Evolutionary conservation across 352 stramenopile genomes (phyloP), one percentile per base, ranked within the genome.

Genomic region (Globisporangium apiculatum): DNA sequence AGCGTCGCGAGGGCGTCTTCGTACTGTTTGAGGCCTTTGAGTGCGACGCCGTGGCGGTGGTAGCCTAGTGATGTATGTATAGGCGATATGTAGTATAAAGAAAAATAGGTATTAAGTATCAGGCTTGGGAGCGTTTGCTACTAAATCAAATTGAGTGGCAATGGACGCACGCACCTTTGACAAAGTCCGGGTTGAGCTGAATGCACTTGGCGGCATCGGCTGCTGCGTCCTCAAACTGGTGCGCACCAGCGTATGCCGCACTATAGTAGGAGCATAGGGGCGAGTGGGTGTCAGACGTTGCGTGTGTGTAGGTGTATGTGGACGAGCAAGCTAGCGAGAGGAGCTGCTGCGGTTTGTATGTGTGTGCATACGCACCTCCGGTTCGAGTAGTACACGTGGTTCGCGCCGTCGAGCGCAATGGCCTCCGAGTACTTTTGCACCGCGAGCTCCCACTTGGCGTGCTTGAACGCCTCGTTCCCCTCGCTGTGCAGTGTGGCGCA

Each of bases 331-430:
- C 24, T 31, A 42, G 36, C 7, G 49, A 45, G 31, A 7, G 49
- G 42, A 35, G 18, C 31, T 7, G 14, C 6, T 38, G 7, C 18
- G 17, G 17, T 36, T 41, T 31, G 11, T 46, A 6, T 24, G 12
- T 36, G 46, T 12, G 58, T 10, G 5, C 5, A 10, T 7, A 48
- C 65, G 15, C 51, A 88, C 82, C 82, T 91, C 71, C 84, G 75
- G 85, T 98, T 98, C 31, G 86, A 97, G 80, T 78, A 98, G 73
- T 98, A 98, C 35, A 97, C 91, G 60, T 97, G 88, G 65, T 97
- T 96, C 36, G 55, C 72, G 17, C 65, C 38, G 72, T 98, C 92
- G 24, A 97, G 62, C 40, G 76, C 73, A 48, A 96, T 96, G 53
- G 94, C 94, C 51, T 96, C 85, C 66, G 92, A 83, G 85, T 98